These are phyloP conservation scores for Craterostigma plantagineum DNA, from an alignment of 257 asterid genomes.

Conservation along the genomic window DNA sequence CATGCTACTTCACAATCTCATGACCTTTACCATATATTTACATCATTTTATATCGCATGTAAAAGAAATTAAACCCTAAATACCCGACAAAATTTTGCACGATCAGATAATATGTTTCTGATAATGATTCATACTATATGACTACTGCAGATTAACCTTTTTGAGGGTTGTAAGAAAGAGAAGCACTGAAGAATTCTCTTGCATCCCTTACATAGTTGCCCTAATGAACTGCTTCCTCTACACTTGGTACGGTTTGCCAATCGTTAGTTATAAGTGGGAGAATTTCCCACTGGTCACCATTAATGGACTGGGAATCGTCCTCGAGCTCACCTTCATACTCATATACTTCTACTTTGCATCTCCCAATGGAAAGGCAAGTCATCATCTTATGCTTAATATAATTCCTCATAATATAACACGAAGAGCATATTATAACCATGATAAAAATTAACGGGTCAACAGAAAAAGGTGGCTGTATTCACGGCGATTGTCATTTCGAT, in stretches of 20 bases:
- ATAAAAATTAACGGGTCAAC: no score
- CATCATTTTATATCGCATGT: no score
- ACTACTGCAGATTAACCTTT: slow-evolving; percentile 36
- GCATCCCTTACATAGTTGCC: slow-evolving; percentile 54
- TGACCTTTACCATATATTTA: no score
- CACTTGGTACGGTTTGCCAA: slow-evolving; percentile 76
- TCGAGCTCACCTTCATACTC: slow-evolving; percentile 18
- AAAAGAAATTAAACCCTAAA: no score
- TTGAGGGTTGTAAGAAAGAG: slow-evolving; percentile 31
- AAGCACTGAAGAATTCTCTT: slow-evolving; percentile 41
- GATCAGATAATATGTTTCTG: not conserved
- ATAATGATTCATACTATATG: not conserved
- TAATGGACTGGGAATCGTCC: slow-evolving; percentile 51
- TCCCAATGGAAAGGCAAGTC: slow-evolving; percentile 1
- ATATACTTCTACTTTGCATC: slow-evolving; percentile 4
- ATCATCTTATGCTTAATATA: no score
- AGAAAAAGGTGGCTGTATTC: slow-evolving; percentile 37
- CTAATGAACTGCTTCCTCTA: slow-evolving; percentile 45
- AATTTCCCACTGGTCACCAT: slow-evolving; percentile 49
- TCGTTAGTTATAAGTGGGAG: slow-evolving; percentile 61
- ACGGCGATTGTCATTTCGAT: slow-evolving; percentile 18
- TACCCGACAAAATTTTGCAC: not conserved
- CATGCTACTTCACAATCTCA: not conserved
- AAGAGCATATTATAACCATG: no score
- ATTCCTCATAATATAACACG: no score